phyloP scores from a whole-genome alignment of 2,329 filamentous ascomycete species.

The Beauveria asiatica region DNA sequence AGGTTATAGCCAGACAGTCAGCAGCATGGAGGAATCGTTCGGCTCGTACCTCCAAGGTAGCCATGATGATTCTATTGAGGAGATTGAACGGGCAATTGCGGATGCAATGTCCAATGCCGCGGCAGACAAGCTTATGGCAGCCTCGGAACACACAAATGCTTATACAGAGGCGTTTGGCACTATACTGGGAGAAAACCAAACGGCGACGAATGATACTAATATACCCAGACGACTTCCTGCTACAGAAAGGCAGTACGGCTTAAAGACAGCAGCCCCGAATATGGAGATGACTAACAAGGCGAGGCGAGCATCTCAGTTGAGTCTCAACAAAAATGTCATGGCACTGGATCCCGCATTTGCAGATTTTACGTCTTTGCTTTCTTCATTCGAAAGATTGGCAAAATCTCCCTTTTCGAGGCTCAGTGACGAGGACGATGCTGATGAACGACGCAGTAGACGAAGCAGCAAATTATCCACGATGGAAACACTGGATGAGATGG shows the following conservation, averaged over 20 bases:
- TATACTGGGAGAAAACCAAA: background rate
- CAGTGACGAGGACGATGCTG: conserved; percentile 13
- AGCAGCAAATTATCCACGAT: conserved; percentile 3
- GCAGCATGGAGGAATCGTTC: conserved; percentile 2
- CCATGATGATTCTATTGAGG: conserved; percentile 9
- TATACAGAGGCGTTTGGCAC: background rate
- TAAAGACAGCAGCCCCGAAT: background rate
- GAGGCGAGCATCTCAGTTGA: conserved; percentile 11
- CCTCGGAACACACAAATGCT: background rate
- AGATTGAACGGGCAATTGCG: conserved; percentile 8
- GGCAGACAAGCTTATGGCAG: conserved; percentile 5
- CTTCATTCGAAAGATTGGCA: conserved; percentile 21
- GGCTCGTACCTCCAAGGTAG: conserved; percentile 9
- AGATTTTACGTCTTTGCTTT: conserved; percentile 22
- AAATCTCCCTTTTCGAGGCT: conserved; percentile 17
- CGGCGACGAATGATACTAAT: conserved; percentile 5
- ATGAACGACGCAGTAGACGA: conserved; percentile 7
- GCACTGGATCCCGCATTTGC: conserved; percentile 18
- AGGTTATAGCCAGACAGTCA: background rate
- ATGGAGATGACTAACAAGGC: background rate
- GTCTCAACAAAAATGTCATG: conserved; percentile 11
- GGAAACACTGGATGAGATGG: conserved; percentile 5
- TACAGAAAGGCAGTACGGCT: conserved; percentile 3
- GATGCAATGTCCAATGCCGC: conserved; percentile 10
- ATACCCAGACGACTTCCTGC: background rate